These are phyloP conservation scores for Volutella citrinella DNA, from an alignment of 2,329 filamentous ascomycete species.

Conservation along the genomic window DNA sequence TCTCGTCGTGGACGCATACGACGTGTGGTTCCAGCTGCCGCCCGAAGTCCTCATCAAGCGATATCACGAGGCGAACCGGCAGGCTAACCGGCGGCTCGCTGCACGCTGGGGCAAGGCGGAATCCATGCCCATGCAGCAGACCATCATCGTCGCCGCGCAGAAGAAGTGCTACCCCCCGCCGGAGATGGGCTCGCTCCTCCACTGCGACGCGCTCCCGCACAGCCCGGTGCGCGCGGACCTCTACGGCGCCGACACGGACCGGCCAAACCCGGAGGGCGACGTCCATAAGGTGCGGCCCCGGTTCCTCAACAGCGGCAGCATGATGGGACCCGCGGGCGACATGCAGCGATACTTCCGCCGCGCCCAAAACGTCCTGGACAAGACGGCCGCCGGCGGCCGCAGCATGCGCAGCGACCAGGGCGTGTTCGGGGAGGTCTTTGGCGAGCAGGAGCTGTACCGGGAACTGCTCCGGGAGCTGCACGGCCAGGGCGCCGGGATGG, in stretches of 20 bases:
- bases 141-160: conserved; percentile 16
- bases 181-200: conserved; percentile 7
- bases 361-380: conserved; percentile 17
- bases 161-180: conserved; percentile 19
- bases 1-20: conserved; percentile 23
- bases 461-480: not conserved
- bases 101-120: conserved; percentile 3
- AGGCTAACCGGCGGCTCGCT: conserved; percentile 13
- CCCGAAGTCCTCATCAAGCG: conserved; percentile 23
- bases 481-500: not conserved
- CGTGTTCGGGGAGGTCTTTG: conserved; percentile 25
- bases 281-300: conserved; percentile 11
- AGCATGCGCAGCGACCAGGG: conserved; percentile 25
- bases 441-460: conserved; percentile 23
- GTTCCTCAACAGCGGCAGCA: conserved; percentile 25
- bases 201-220: conserved; percentile 17
- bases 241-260: conserved; percentile 17
- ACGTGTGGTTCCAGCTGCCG: conserved; percentile 29
- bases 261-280: not conserved
- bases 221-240: conserved; percentile 15
- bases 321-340: conserved; percentile 24
- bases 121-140: conserved; percentile 13
- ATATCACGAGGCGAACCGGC: conserved; percentile 17
- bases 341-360: conserved; percentile 21
- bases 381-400: not conserved